Evolutionary conservation across 495 filamentous ascomycete species (phyloP).

Genomic region (Aspergillus sclerotiicarbonarius): DNA sequence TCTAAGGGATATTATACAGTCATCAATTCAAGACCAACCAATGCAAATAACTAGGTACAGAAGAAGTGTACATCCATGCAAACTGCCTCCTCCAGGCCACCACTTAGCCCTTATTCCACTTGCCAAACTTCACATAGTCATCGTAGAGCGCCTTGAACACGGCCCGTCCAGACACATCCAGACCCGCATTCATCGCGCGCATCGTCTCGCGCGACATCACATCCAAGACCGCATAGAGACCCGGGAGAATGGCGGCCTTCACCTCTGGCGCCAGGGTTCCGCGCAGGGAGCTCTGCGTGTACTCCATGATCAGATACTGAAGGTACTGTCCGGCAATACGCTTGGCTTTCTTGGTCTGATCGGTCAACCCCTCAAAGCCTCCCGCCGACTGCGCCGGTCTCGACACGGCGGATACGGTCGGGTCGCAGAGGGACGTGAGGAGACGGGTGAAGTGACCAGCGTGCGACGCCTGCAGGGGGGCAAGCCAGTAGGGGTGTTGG

Average conservation of each 20-base stretch:
- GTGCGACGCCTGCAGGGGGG: constrained; percentile 45
- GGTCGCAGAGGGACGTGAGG: constrained; percentile 74
- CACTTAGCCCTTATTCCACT: constrained; percentile 59
- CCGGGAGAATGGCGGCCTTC: constrained; percentile 66
- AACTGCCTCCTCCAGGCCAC: not conserved
- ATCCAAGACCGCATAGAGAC: constrained; percentile 68
- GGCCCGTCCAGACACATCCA: constrained; percentile 66
- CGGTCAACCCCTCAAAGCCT: constrained; percentile 56
- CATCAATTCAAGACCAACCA: not conserved
- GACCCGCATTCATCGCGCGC: constrained; percentile 62
- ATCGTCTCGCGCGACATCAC: constrained; percentile 63
- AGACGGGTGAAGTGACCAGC: constrained; percentile 67
- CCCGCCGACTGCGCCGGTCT: constrained; percentile 36
- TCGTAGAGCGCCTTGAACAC: constrained; percentile 71
- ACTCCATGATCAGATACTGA: constrained; percentile 68
- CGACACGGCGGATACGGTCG: constrained; percentile 68
- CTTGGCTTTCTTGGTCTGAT: constrained; percentile 73
- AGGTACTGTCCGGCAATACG: constrained; percentile 73
- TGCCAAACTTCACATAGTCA: constrained; percentile 66
- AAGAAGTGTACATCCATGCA: not conserved
- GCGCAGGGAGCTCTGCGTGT: constrained; percentile 63
- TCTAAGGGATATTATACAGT: not conserved
- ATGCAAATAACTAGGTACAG: not conserved
- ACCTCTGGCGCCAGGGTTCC: constrained; percentile 56
- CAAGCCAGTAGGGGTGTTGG: constrained; percentile 47